Conservation (phyloP, 176 grass and related monocot genomes). For the Rhipidocladum racemiflorum region DNA sequence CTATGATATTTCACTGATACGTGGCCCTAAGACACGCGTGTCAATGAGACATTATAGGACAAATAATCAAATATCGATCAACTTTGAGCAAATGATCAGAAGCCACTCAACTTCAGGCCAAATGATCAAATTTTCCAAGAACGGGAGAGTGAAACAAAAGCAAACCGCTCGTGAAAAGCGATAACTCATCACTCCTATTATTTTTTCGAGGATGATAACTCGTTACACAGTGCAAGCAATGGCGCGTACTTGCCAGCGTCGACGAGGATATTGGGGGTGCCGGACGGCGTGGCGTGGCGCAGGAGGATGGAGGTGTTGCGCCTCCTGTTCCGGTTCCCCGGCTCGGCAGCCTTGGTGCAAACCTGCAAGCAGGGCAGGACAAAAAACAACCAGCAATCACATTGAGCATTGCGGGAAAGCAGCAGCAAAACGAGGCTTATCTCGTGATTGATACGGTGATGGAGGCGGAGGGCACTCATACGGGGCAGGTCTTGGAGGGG, state of each 20-base stretch:
- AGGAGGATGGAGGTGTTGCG: slow-evolving; percentile 81
- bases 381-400: slow-evolving; percentile 13
- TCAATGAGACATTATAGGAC: too few relatives aligned
- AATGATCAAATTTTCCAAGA: too few relatives aligned
- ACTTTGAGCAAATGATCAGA: too few relatives aligned
- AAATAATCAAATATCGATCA: too few relatives aligned
- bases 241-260: slow-evolving; percentile 83
- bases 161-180: too few relatives aligned
- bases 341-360: slow-evolving; percentile 60
- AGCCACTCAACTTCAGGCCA: too few relatives aligned
- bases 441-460: background rate
- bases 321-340: slow-evolving; percentile 72
- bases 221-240: background rate
- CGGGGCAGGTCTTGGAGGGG: slow-evolving; percentile 57
- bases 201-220: background rate
- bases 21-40: too few relatives aligned
- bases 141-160: too few relatives aligned
- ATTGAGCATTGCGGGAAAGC: background rate
- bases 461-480: slow-evolving; percentile 25
- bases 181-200: too few relatives aligned
- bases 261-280: slow-evolving; percentile 67
- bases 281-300: slow-evolving; percentile 51
- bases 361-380: slow-evolving; percentile 44
- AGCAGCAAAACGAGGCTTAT: background rate
- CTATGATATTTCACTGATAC: too few relatives aligned